These are phyloP conservation scores for Schizopora paradoxa DNA, from an alignment of 1,284 basidiomycete species.

Conservation along the genomic window DNA sequence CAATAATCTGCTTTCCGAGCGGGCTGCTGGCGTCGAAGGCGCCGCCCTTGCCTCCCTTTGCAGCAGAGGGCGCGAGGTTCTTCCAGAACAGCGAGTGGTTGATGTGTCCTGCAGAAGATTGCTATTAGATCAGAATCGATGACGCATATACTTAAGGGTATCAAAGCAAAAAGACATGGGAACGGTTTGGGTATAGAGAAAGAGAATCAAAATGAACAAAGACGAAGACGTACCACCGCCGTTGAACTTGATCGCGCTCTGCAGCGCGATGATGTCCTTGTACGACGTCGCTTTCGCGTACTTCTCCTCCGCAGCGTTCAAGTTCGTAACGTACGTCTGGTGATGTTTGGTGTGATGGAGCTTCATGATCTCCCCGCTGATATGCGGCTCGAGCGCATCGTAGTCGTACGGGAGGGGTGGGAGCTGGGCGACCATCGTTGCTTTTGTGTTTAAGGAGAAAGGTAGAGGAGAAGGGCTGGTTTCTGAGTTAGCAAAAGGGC, in stretches of 20 bases:
- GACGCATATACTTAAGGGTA: conserved; percentile 12
- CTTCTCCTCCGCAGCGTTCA: conserved; percentile 72
- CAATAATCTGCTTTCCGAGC: conserved; percentile 64
- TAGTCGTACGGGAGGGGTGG: conserved; percentile 85
- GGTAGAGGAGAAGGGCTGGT: too few species aligned
- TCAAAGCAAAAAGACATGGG: conserved; percentile 21
- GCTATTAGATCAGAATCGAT: too few species aligned
- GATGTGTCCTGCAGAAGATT: conserved; percentile 56
- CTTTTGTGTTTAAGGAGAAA: conserved; percentile 22
- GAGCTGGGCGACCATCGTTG: too few species aligned
- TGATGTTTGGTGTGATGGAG: conserved; percentile 90
- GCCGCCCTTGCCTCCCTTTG: conserved; percentile 51
- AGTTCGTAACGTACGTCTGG: conserved; percentile 70
- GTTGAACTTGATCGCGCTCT: conserved; percentile 70
- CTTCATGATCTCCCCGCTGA: conserved; percentile 76
- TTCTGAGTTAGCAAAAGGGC: too few species aligned
- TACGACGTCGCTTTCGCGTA: conserved; percentile 60
- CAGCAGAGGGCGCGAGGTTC: conserved; percentile 66
- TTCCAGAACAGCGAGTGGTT: conserved; percentile 95
- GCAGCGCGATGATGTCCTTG: conserved; percentile 75
- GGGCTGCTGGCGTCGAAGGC: conserved; percentile 51
- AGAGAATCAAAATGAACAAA: conserved; percentile 2
- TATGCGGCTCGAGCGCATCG: conserved; percentile 83
- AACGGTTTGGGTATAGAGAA: neutral
- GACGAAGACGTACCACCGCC: conserved; percentile 44